phyloP scores from a whole-genome alignment of 163 green algal species.

The Scenedesmus sp. region DNA sequence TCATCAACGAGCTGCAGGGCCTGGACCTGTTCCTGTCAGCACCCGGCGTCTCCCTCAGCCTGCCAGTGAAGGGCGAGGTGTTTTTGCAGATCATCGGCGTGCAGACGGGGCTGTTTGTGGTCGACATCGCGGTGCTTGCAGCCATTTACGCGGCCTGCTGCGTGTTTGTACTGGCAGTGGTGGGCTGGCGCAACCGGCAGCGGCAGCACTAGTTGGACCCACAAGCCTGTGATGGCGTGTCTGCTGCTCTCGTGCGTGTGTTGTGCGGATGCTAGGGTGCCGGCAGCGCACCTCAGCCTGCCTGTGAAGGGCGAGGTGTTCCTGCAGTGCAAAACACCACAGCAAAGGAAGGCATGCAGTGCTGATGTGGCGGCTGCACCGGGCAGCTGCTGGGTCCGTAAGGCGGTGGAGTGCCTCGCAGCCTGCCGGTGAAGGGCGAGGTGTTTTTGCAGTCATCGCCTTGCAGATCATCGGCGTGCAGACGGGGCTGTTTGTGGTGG shows the following conservation, averaged over 20 bases:
- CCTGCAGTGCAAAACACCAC: slow-evolving; percentile 68
- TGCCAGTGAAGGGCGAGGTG: slow-evolving; percentile 55
- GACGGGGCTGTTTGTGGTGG: slow-evolving; percentile 48
- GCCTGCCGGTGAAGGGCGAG: slow-evolving; percentile 54
- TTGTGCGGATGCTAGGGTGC: not conserved
- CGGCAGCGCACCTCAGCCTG: slow-evolving; percentile 47
- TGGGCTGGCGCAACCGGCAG: slow-evolving; percentile 40
- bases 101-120: slow-evolving; percentile 53
- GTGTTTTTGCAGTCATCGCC: slow-evolving; percentile 44
- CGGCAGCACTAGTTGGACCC: not conserved
- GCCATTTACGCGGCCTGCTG: slow-evolving; percentile 59
- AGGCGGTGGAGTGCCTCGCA: slow-evolving; percentile 45
- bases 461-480: slow-evolving; percentile 73
- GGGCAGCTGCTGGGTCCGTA: not conserved
- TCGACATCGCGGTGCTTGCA: slow-evolving; percentile 70
- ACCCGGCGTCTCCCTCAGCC: slow-evolving; percentile 51
- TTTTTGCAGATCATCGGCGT: slow-evolving; percentile 75
- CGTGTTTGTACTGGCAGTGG: slow-evolving; percentile 28
- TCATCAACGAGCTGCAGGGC: slow-evolving; percentile 70
- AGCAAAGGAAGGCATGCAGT: slow-evolving; percentile 56
- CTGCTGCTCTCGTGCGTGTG: not conserved
- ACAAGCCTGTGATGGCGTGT: not conserved
- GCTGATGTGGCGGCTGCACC: slow-evolving; percentile 69
- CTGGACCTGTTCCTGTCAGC: slow-evolving; percentile 61
- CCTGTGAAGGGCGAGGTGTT: slow-evolving; percentile 59